Evolutionary conservation across 2,329 filamentous ascomycete genomes (phyloP), one percentile per base, ranked within the genome.

Genomic region (Aspergillus pseudotamarii): DNA sequence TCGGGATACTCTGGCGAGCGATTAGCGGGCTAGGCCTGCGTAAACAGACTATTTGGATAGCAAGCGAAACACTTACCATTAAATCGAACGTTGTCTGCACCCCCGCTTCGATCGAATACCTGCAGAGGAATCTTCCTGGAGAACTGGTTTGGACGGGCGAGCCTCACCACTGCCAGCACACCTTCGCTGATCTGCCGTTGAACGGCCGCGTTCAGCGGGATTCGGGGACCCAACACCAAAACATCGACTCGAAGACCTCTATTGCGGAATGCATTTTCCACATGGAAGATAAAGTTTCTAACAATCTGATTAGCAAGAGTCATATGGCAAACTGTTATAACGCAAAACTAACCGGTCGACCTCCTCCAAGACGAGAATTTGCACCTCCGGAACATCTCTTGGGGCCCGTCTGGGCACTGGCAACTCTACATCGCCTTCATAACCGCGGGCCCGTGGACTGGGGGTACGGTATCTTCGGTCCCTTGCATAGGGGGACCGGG

Each of bases 111-210:
- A 77, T 96, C 91, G 73, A 97, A 97, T 6, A 96, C 87, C 70
- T 94, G 92, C 3, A 97, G 81, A 0, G 91, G 87, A 57, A 98
- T 90, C 73, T 90, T 93, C 67, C 89, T 88, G 1, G 85, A 85
- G 38, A 84, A 82, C 72, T 96, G 90, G 26, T 92, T 87, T 53
- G 84, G 82, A 57, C 88, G 83, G 64, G 91, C 89, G 16, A 98
- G 85, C 70, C 93, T 90, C 6, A 92, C 88, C 16, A 97, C 91
- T 10, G 91, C 94, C 58, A 92, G 86, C 1, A 97, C 94, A 21
- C 95, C 94, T 76, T 98, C 94, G 12, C 94, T 81, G 43, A 96
- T 91, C 74, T 97, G 93, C 58, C 91, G 86, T 68, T 92, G 89
- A 58, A 97, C 87, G n/a, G 97, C 89, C 6, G 90, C 87, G 41